Percentiles rank a stretch among this genome's conserved stretches.
phyloP scores from a whole-genome alignment of 2,329 filamentous ascomycete genomes.

The Drechslera avenae region DNA sequence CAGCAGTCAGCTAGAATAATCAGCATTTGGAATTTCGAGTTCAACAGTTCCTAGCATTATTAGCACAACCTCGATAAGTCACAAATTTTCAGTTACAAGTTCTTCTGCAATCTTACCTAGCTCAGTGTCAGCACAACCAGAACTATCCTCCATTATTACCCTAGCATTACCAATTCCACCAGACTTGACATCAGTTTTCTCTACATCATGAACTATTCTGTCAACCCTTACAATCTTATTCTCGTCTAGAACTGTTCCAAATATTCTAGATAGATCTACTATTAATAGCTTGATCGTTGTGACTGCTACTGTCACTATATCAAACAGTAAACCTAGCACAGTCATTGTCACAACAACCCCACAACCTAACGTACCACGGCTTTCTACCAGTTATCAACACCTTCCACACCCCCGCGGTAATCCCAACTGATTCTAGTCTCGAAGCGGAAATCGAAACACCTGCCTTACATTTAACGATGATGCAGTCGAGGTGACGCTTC shows the following conservation, averaged over 20 bases:
- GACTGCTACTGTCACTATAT: constrained; percentile 1
- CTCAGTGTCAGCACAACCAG: no score
- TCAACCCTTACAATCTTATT: not conserved
- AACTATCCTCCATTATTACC: no score
- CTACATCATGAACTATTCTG: no score
- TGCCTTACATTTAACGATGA: constrained; percentile 15
- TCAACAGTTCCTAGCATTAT: no score
- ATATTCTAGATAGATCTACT: not conserved
- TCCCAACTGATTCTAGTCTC: not conserved
- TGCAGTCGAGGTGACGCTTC: constrained; percentile 15
- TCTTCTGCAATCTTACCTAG: no score
- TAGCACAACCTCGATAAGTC: no score
- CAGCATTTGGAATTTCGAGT: no score
- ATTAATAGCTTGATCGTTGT: not conserved
- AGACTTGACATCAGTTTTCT: not conserved
- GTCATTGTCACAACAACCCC: not conserved
- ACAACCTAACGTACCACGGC: not conserved
- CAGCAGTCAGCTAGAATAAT: no score
- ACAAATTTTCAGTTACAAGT: no score
- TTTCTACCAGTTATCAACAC: not conserved
- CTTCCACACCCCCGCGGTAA: not conserved
- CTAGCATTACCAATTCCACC: not conserved
- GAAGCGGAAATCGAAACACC: constrained; percentile 21
- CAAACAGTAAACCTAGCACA: not conserved
- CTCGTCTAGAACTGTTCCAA: not conserved